phyloP scores from a whole-genome alignment of 192 early-diverging fungal genomes.

The Linnemannia hyalina region DNA sequence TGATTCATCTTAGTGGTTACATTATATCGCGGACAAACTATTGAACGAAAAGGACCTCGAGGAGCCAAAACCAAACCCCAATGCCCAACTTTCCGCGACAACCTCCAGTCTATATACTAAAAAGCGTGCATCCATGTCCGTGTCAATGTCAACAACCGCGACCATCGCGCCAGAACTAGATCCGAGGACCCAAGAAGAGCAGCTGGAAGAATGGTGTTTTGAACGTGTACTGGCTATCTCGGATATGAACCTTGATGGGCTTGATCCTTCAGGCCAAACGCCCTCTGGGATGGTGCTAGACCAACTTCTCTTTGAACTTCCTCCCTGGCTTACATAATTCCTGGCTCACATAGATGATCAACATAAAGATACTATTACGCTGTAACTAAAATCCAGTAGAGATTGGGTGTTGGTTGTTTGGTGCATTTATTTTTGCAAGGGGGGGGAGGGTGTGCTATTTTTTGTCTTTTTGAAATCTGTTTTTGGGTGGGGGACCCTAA shows the following conservation, averaged over 20 bases:
- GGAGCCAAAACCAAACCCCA: conserved; percentile 16
- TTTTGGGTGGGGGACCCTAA: background rate
- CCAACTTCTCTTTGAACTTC: conserved; percentile 1
- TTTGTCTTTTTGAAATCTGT: background rate
- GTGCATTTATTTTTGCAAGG: background rate
- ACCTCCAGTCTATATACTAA: background rate
- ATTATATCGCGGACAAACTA: conserved; percentile 64
- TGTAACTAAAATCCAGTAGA: too few species aligned
- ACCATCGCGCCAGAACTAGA: background rate
- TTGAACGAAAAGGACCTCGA: conserved; percentile 46
- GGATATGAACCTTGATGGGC: conserved; percentile 21
- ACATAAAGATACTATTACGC: too few species aligned
- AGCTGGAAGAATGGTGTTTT: conserved; percentile 32
- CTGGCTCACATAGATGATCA: background rate
- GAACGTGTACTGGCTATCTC: conserved; percentile 25
- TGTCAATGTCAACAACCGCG: background rate
- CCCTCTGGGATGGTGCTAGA: conserved; percentile 29
- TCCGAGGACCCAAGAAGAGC: background rate
- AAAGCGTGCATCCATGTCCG: background rate
- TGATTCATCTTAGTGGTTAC: conserved; percentile 57
- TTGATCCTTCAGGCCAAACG: conserved; percentile 6
- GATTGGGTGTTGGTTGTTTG: background rate
- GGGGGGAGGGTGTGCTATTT: background rate
- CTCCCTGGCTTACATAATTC: background rate
- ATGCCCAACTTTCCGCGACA: background rate